Conservation (phyloP, 805 yeast species). For the Dipodascus geniculatus region DNA sequence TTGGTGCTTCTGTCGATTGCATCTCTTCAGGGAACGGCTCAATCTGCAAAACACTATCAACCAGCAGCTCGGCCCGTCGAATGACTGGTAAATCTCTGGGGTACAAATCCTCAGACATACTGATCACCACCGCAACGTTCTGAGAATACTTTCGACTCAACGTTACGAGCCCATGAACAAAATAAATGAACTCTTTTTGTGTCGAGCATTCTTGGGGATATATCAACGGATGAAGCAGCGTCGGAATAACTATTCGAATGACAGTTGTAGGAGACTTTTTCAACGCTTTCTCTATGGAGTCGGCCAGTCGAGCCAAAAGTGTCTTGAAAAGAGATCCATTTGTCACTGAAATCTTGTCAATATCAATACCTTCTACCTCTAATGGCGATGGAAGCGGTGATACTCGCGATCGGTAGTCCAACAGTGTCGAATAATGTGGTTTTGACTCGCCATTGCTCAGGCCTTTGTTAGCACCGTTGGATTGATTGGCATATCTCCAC, state of each 20-base stretch:
- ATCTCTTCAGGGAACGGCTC: constrained; percentile 71
- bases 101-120: constrained; percentile 55
- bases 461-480: not conserved
- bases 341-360: constrained; percentile 13
- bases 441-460: constrained; percentile 26
- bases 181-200: constrained; percentile 41
- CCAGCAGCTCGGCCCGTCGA: constrained; percentile 43
- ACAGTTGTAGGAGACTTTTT: constrained; percentile 29
- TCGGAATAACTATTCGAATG: constrained; percentile 61
- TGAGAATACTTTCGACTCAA: constrained; percentile 36
- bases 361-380: constrained; percentile 49
- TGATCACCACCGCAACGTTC: constrained; percentile 39
- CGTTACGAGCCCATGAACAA: constrained; percentile 47
- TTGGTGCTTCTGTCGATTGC: constrained; percentile 5
- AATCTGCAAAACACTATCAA: constrained; percentile 60
- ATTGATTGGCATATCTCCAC: constrained; percentile 66
- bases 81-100: constrained; percentile 40
- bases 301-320: constrained; percentile 21
- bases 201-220: constrained; percentile 42
- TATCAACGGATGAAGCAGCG: constrained; percentile 66
- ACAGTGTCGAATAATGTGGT: constrained; percentile 50
- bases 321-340: constrained; percentile 11
- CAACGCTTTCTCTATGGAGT: constrained; percentile 34
- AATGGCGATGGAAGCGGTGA: constrained; percentile 51
- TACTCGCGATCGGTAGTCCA: constrained; percentile 66